phyloP scores from a whole-genome alignment of 805 yeast species.

The Lipomyces anomalus region DNA sequence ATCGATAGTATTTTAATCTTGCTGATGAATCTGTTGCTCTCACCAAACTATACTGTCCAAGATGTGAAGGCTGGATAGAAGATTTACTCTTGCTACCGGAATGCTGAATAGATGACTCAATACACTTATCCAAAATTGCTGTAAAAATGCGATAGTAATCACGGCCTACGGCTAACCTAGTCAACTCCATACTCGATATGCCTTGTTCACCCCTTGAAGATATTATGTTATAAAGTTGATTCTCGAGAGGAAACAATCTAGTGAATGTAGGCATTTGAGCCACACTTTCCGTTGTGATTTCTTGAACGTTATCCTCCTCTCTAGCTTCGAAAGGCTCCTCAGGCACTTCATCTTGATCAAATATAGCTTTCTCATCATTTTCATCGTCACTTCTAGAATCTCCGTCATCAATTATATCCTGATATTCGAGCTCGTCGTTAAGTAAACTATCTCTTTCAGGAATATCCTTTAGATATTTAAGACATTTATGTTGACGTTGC shows the following conservation, averaged over 20 bases:
- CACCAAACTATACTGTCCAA: slow-evolving; percentile 41
- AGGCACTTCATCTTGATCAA: slow-evolving; percentile 30
- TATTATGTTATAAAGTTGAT: slow-evolving; percentile 54
- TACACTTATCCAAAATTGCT: slow-evolving; percentile 43
- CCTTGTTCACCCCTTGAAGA: slow-evolving; percentile 44
- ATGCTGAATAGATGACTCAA: neutral
- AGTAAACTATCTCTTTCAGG: slow-evolving; percentile 29
- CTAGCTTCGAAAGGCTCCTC: slow-evolving; percentile 18
- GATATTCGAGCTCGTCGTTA: slow-evolving; percentile 29
- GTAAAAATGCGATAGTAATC: slow-evolving; percentile 48
- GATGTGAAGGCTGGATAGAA: slow-evolving; percentile 31
- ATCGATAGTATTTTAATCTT: slow-evolving; percentile 63
- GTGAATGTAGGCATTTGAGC: slow-evolving; percentile 35
- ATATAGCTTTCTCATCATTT: slow-evolving; percentile 28
- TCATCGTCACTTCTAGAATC: slow-evolving; percentile 35
- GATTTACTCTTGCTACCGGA: slow-evolving; percentile 35
- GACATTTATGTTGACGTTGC: slow-evolving; percentile 32
- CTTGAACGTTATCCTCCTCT: slow-evolving; percentile 14
- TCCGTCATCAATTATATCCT: slow-evolving; percentile 31
- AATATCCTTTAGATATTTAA: slow-evolving; percentile 32
- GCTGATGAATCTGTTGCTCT: slow-evolving; percentile 70
- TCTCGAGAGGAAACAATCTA: slow-evolving; percentile 55
- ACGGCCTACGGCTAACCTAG: slow-evolving; percentile 48
- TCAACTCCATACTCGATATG: slow-evolving; percentile 52
- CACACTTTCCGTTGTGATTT: neutral